Conservation (phyloP, 2,329 filamentous ascomycete genomes). For the Alternaria sp. region DNA sequence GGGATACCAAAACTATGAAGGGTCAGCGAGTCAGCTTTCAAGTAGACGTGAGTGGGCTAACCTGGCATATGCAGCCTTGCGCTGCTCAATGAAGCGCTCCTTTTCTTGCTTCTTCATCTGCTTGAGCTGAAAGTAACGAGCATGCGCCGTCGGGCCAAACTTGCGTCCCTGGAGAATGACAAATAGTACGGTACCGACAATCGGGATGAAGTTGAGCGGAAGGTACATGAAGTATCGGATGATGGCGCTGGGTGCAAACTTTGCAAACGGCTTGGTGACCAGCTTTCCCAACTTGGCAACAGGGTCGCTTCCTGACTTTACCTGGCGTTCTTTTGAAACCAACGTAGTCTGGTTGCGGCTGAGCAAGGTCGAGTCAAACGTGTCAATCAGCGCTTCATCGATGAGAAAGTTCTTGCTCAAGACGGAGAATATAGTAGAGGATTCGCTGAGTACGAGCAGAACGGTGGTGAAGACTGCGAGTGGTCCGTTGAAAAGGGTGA, state of each 20-base stretch:
- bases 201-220: conserved; percentile 90
- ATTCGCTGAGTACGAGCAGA: conserved; percentile 67
- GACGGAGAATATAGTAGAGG: conserved; percentile 60
- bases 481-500: conserved; percentile 85
- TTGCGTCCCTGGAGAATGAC: conserved; percentile 72
- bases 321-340: conserved; percentile 76
- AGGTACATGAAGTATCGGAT: conserved; percentile 85
- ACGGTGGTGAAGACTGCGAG: conserved; percentile 77
- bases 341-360: conserved; percentile 65
- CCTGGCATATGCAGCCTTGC: conserved; percentile 82
- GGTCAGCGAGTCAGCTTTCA: conserved; percentile 7
- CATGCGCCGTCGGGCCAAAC: conserved; percentile 63
- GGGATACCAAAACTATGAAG: conserved; percentile 69
- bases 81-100: conserved; percentile 72
- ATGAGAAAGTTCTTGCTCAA: conserved; percentile 77
- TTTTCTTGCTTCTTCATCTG: conserved; percentile 73
- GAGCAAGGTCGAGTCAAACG: conserved; percentile 78
- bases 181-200: conserved; percentile 85
- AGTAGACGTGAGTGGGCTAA: conserved; percentile 44
- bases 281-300: conserved; percentile 66
- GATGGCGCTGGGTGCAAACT: conserved; percentile 66
- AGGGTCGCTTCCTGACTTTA: conserved; percentile 65
- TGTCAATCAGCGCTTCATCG: conserved; percentile 83
- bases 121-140: conserved; percentile 90
- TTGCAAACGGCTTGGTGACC: conserved; percentile 62